A percentile compares a stretch with the other conserved stretches of the same genome.
phyloP scores from a whole-genome alignment of 2,329 filamentous ascomycete species.

The Emericellopsis atlantica region DNA sequence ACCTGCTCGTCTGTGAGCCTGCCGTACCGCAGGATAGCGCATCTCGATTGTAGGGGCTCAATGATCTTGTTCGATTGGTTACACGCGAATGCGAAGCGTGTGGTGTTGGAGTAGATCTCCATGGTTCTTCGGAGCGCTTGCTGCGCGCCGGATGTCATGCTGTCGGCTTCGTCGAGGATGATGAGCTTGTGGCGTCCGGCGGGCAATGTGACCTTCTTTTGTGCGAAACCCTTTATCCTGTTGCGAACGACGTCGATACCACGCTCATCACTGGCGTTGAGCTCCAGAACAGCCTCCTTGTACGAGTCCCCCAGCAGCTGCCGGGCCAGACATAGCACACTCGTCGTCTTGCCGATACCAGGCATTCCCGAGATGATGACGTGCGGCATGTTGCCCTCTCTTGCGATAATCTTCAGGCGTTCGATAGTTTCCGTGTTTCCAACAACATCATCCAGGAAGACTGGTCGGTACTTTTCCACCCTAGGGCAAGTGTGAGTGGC shows the following conservation, averaged over 20 bases:
- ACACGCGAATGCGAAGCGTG: slow-evolving; percentile 93
- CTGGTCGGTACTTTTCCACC: slow-evolving; percentile 96
- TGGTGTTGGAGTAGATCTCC: slow-evolving; percentile 97
- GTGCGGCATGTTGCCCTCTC: slow-evolving; percentile 98
- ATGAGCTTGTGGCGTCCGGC: slow-evolving; percentile 88
- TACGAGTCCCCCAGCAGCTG: slow-evolving; percentile 87
- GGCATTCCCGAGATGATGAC: slow-evolving; percentile 99
- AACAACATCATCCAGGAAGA: slow-evolving; percentile 92
- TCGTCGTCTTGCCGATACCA: slow-evolving; percentile 96
- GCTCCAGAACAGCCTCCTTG: slow-evolving; percentile 91
- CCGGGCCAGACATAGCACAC: slow-evolving; percentile 80
- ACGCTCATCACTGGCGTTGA: slow-evolving; percentile 94
- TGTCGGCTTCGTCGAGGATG: slow-evolving; percentile 95
- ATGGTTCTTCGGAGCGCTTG: slow-evolving; percentile 91
- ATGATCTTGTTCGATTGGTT: slow-evolving; percentile 99
- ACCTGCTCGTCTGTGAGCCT: slow-evolving; percentile 87
- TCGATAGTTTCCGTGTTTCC: slow-evolving; percentile 98
- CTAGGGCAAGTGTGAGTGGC: slow-evolving; percentile 29
- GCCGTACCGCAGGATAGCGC: slow-evolving; percentile 88
- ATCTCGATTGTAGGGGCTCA: slow-evolving; percentile 93
- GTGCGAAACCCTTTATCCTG: slow-evolving; percentile 94
- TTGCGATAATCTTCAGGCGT: slow-evolving; percentile 93
- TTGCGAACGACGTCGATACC: slow-evolving; percentile 97
- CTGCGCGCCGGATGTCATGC: slow-evolving; percentile 94
- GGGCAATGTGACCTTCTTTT: slow-evolving; percentile 96